Percentiles rank a stretch among this genome's conserved stretches.
Conservation (phyloP, 2,329 filamentous ascomycete species). For the Verticillium nubilum region DNA sequence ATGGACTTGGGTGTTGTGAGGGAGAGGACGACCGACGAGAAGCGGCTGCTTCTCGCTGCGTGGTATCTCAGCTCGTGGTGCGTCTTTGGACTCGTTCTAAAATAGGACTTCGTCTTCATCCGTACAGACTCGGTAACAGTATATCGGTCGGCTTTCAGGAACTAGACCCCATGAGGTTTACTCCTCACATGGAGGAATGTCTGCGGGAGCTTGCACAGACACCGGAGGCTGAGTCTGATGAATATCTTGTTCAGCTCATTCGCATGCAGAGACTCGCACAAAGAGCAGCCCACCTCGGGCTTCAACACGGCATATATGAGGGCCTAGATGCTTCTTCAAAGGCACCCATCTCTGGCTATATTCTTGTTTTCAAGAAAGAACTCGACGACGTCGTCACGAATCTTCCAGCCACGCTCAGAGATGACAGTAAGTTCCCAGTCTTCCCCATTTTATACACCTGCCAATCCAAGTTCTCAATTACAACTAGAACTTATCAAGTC, state of each 20-base stretch:
- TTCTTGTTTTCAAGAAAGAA: slow-evolving; percentile 39
- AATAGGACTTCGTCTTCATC: accelerated
- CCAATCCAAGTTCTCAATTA: not conserved
- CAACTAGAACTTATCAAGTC: slow-evolving; percentile 29
- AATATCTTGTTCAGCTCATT: slow-evolving; percentile 38
- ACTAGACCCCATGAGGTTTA: slow-evolving; percentile 44
- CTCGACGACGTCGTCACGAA: slow-evolving; percentile 33
- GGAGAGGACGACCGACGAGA: slow-evolving; percentile 43
- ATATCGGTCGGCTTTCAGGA: slow-evolving; percentile 35
- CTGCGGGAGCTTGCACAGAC: slow-evolving; percentile 36
- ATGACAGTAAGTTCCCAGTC: slow-evolving; percentile 27
- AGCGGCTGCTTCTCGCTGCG: slow-evolving; percentile 43
- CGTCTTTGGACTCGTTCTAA: slow-evolving; percentile 13
- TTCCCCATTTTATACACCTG: not conserved
- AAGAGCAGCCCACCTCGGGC: slow-evolving; percentile 37
- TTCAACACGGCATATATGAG: slow-evolving; percentile 26
- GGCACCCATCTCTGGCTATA: slow-evolving; percentile 37
- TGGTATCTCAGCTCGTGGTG: slow-evolving; percentile 52
- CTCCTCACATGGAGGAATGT: slow-evolving; percentile 46
- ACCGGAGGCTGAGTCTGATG: slow-evolving; percentile 41
- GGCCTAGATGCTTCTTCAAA: slow-evolving; percentile 26
- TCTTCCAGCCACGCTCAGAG: slow-evolving; percentile 26
- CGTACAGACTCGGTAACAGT: slow-evolving; percentile 18
- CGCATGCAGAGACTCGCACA: slow-evolving; percentile 45
- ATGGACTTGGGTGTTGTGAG: slow-evolving; percentile 30